Percentiles rank a stretch among this genome's conserved stretches.
Conservation (phyloP, 352 stramenopile genomes). For the Pythium grandisporangium region DNA sequence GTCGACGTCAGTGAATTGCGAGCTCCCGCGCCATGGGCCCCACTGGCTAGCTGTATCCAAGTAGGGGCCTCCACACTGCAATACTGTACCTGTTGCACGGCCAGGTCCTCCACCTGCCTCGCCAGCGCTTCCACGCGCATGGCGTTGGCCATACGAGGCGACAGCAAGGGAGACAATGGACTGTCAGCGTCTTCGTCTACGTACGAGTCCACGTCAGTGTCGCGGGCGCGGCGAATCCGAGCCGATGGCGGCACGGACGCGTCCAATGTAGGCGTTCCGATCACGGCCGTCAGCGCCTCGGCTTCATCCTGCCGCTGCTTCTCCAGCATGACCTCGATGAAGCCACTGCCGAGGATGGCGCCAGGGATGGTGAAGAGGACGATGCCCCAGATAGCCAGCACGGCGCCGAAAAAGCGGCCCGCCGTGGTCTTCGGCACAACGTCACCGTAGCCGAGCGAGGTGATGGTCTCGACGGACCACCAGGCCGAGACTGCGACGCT, state of each 20-base stretch:
- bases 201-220: too few species aligned
- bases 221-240: too few species aligned
- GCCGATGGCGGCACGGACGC: too few species aligned
- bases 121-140: constrained; percentile 19
- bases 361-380: constrained; percentile 81
- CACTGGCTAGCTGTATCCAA: neutral
- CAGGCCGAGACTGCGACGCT: constrained; percentile 67
- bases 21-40: too few species aligned
- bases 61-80: neutral
- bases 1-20: too few species aligned
- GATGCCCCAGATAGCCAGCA: constrained; percentile 76
- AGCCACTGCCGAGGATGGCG: constrained; percentile 69
- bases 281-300: neutral
- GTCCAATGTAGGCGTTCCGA: too few species aligned
- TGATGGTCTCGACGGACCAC: constrained; percentile 81
- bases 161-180: too few species aligned
- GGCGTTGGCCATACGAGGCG: constrained; percentile 13
- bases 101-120: constrained; percentile 22
- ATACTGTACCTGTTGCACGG: constrained; percentile 19
- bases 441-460: constrained; percentile 76
- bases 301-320: constrained; percentile 15
- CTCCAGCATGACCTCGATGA: constrained; percentile 80
- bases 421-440: constrained; percentile 66
- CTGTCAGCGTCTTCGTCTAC: too few species aligned
- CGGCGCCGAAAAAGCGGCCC: constrained; percentile 59